phyloP scores from a whole-genome alignment of 2,329 filamentous ascomycete genomes.

The Diaporthe caulivora region DNA sequence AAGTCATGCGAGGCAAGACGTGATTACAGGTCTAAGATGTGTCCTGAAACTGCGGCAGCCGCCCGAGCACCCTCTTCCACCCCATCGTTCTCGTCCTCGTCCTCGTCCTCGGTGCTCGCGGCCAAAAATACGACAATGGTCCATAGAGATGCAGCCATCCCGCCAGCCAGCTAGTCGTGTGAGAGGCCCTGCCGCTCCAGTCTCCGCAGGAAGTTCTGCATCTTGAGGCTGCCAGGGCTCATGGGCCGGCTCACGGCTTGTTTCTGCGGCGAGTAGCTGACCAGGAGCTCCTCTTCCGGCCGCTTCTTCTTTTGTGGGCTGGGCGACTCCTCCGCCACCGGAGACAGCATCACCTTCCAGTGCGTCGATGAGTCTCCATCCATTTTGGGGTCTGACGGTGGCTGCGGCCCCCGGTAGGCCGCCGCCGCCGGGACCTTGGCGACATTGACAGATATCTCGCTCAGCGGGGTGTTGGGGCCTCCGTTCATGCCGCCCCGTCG shows the following conservation, averaged over 20 bases:
- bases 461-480: conserved; percentile 19
- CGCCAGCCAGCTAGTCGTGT: conserved; percentile 35
- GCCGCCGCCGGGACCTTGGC: conserved; percentile 30
- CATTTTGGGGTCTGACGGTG: conserved; percentile 6
- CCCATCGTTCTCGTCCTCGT: neutral
- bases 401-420: conserved; percentile 23
- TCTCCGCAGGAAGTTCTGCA: conserved; percentile 38
- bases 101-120: conserved; percentile 5
- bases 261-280: conserved; percentile 19
- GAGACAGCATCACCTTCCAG: conserved; percentile 37
- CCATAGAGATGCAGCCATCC: conserved; percentile 29
- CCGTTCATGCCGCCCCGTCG: neutral
- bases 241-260: neutral
- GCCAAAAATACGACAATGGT: conserved; percentile 17
- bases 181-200: conserved; percentile 39
- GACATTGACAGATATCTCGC: conserved; percentile 39
- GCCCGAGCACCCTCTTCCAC: neutral
- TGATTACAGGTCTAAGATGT: conserved; percentile 31
- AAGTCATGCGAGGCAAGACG: conserved; percentile 29
- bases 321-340: conserved; percentile 38
- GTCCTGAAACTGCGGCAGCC: conserved; percentile 10
- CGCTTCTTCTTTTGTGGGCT: conserved; percentile 32
- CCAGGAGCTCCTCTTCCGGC: conserved; percentile 11
- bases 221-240: conserved; percentile 39
- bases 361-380: conserved; percentile 18